A percentile compares a stretch with the other conserved stretches of the same genome.
These are phyloP conservation scores for Lyophyllum semitale DNA, from an alignment of 768 basidiomycete species.

Conservation along the genomic window DNA sequence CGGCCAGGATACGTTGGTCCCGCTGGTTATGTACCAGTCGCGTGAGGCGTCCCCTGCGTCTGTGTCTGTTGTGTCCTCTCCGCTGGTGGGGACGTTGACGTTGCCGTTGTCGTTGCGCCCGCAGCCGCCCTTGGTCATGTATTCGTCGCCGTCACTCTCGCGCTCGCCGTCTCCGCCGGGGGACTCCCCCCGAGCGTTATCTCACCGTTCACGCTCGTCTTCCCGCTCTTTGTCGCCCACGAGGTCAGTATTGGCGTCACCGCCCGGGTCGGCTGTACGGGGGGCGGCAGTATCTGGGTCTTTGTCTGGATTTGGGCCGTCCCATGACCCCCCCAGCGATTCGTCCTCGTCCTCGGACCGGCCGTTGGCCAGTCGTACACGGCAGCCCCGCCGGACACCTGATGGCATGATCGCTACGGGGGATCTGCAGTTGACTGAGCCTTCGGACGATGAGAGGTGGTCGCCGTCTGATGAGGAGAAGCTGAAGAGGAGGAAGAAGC, in stretches of 20 bases:
- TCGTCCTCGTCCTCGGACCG: background rate
- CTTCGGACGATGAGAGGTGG: constrained; percentile 11
- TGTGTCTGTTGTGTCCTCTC: too few relatives aligned
- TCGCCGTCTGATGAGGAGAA: background rate
- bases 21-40: background rate
- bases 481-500: background rate
- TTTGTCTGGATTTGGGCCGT: too few relatives aligned
- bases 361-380: background rate
- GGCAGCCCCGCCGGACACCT: constrained; percentile 4
- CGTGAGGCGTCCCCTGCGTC: background rate
- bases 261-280: too few relatives aligned
- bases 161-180: background rate
- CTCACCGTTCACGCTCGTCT: background rate
- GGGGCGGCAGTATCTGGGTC: too few relatives aligned
- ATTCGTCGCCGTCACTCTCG: background rate
- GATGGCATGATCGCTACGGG: constrained; percentile 14
- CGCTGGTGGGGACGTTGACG: too few relatives aligned
- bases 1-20: background rate
- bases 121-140: background rate
- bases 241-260: background rate
- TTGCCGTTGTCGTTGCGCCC: background rate
- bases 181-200: too few relatives aligned
- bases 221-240: background rate
- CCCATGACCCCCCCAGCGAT: background rate
- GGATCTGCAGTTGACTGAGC: constrained; percentile 10